These are phyloP conservation scores for Flaveria ramosissima DNA, from an alignment of 129 eudicot species.

Conservation along the genomic window DNA sequence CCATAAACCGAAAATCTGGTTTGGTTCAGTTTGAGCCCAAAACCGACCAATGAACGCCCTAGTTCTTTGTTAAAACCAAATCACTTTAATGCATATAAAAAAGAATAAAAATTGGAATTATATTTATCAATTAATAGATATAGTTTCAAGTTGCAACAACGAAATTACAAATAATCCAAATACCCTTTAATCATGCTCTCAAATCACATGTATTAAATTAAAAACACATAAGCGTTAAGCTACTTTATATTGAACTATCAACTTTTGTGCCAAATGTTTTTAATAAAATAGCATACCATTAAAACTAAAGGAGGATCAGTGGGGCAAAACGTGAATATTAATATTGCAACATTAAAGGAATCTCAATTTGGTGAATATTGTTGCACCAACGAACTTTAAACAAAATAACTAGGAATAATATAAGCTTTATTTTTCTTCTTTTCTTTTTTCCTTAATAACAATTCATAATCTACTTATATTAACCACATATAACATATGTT, in stretches of 20 bases:
- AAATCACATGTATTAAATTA: too few relatives aligned
- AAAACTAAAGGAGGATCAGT: background rate
- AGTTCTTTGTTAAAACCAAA: too few relatives aligned
- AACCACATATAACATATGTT: background rate
- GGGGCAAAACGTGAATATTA: conserved; percentile 26
- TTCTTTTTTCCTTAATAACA: too few relatives aligned
- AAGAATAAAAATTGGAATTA: background rate
- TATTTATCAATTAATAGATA: background rate
- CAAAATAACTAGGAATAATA: conserved; percentile 1
- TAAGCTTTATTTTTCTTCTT: background rate
- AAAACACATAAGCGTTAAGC: background rate
- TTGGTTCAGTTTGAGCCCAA: too few relatives aligned
- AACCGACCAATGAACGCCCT: too few relatives aligned
- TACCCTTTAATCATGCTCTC: background rate
- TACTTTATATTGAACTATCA: background rate
- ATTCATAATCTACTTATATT: too few relatives aligned
- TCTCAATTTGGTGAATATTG: conserved; percentile 38
- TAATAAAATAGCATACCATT: too few relatives aligned
- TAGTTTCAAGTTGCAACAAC: background rate
- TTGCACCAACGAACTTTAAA: conserved; percentile 33
- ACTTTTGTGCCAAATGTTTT: background rate
- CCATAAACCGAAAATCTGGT: too few relatives aligned
- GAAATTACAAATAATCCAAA: background rate
- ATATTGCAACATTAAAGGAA: conserved; percentile 28
- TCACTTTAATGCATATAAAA: background rate